A percentile compares a stretch with the other conserved stretches of the same genome.
phyloP scores from a whole-genome alignment of 345 rosid genomes.

The Ceriops tagal region DNA sequence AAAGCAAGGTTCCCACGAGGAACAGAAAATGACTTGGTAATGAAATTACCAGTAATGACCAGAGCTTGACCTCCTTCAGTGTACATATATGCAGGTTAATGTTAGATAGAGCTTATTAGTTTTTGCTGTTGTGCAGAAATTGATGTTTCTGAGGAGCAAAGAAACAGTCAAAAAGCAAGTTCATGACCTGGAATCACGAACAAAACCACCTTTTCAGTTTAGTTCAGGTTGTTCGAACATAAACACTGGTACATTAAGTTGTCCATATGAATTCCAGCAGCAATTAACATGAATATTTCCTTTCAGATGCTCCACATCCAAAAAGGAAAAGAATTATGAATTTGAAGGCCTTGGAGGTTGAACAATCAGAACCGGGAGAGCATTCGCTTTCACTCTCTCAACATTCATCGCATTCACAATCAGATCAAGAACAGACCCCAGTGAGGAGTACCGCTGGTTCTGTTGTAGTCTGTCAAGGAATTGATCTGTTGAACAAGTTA shows the following conservation, averaged over 20 bases:
- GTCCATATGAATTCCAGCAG: too few relatives aligned
- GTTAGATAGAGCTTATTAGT: not conserved
- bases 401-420: constrained; percentile 66
- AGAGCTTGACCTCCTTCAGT: not conserved
- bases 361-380: constrained; percentile 63
- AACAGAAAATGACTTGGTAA: constrained; percentile 32
- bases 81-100: not conserved
- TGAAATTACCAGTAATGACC: not conserved
- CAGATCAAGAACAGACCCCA: constrained; percentile 59
- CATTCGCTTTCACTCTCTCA: constrained; percentile 65
- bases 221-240: constrained; percentile 34
- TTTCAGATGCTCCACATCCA: constrained; percentile 36
- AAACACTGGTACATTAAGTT: not conserved
- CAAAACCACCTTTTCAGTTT: constrained; percentile 27
- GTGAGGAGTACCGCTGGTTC: constrained; percentile 27
- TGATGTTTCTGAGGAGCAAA: constrained; percentile 6
- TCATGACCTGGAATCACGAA: constrained; percentile 29
- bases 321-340: constrained; percentile 39
- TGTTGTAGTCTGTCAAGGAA: constrained; percentile 26
- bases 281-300: not conserved
- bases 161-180: constrained; percentile 15
- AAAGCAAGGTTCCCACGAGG: constrained; percentile 27
- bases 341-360: constrained; percentile 40
- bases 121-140: constrained; percentile 27
- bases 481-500: constrained; percentile 36